Conservation (phyloP, 768 basidiomycete genomes). For the Filobasidium floriforme region DNA sequence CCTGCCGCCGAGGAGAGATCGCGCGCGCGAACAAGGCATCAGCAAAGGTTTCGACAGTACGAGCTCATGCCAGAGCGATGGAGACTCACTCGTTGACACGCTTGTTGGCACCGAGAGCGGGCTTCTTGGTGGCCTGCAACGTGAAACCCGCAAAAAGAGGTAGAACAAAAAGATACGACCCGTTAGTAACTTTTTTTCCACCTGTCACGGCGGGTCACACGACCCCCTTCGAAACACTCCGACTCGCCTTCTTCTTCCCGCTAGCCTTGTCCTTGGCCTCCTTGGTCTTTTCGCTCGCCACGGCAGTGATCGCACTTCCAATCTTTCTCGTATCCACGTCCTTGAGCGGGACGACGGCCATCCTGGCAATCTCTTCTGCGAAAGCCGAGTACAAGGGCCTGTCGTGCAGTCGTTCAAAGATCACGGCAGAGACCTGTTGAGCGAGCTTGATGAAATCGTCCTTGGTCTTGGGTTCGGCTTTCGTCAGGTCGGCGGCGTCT, state of each 20-base stretch:
- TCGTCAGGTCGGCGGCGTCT: slow-evolving; percentile 51
- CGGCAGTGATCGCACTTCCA: slow-evolving; percentile 69
- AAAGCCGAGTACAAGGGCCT: slow-evolving; percentile 79
- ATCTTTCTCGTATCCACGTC: slow-evolving; percentile 89
- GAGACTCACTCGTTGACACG: slow-evolving; percentile 9
- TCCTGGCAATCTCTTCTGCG: slow-evolving; percentile 72
- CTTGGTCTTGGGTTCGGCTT: slow-evolving; percentile 74
- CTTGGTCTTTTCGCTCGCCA: slow-evolving; percentile 93
- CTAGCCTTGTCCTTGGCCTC: slow-evolving; percentile 74
- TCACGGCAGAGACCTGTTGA: slow-evolving; percentile 59
- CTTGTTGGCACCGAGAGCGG: slow-evolving; percentile 67
- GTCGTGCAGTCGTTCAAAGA: slow-evolving; percentile 69
- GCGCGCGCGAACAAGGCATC: background rate
- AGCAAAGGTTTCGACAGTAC: slow-evolving; percentile 14
- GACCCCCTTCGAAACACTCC: no score
- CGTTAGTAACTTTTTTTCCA: no score
- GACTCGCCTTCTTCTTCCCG: slow-evolving; percentile 73
- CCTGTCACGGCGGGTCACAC: background rate
- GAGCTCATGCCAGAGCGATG: slow-evolving; percentile 54
- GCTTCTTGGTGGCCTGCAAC: slow-evolving; percentile 57
- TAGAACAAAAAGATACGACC: no score
- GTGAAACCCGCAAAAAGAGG: background rate
- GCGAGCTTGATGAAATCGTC: slow-evolving; percentile 77
- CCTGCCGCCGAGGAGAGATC: slow-evolving; percentile 50
- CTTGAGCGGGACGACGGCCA: slow-evolving; percentile 66